These are phyloP conservation scores for Rhodomyrtus psidioides DNA, from an alignment of 441 rosid genomes.

Conservation along the genomic window DNA sequence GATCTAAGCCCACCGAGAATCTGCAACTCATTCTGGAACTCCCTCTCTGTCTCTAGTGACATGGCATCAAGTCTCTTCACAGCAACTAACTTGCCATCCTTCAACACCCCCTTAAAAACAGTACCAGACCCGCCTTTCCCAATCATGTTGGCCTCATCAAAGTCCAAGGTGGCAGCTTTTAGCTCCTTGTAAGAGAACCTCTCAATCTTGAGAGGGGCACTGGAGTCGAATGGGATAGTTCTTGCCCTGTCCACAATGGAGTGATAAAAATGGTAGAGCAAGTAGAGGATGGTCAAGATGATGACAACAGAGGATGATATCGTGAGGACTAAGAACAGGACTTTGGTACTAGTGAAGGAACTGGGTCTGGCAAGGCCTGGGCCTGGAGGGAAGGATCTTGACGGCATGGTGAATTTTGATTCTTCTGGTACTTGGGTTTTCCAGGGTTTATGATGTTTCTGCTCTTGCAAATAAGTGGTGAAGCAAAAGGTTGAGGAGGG, in stretches of 20 bases:
- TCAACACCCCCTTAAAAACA: slow-evolving; percentile 67
- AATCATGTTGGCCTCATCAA: slow-evolving; percentile 52
- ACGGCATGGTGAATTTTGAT: slow-evolving; percentile 45
- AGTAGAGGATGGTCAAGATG: slow-evolving; percentile 56
- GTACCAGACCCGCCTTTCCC: slow-evolving; percentile 99
- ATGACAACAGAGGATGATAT: slow-evolving; percentile 62
- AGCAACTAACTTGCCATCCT: slow-evolving; percentile 74
- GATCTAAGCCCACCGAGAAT: slow-evolving; percentile 86
- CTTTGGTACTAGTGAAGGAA: slow-evolving; percentile 37
- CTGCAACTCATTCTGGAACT: slow-evolving; percentile 94
- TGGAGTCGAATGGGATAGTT: slow-evolving; percentile 72
- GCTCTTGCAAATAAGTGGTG: slow-evolving; percentile 6
- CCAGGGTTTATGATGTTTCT: background rate
- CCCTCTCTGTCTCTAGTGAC: slow-evolving; percentile 69
- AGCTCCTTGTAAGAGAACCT: slow-evolving; percentile 71
- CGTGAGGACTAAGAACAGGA: slow-evolving; percentile 57
- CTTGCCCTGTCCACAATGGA: slow-evolving; percentile 55
- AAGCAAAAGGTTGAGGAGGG: background rate
- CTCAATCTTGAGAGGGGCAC: slow-evolving; percentile 62
- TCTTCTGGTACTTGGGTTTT: slow-evolving; percentile 15
- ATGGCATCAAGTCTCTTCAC: slow-evolving; percentile 65
- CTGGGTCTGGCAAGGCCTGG: slow-evolving; percentile 24
- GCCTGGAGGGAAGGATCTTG: slow-evolving; percentile 47
- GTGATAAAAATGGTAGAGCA: slow-evolving; percentile 70
- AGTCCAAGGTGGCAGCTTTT: slow-evolving; percentile 66